Evolutionary conservation across 2,329 filamentous ascomycete genomes (phyloP).

Genomic region (Epicoccum sorghinum): DNA sequence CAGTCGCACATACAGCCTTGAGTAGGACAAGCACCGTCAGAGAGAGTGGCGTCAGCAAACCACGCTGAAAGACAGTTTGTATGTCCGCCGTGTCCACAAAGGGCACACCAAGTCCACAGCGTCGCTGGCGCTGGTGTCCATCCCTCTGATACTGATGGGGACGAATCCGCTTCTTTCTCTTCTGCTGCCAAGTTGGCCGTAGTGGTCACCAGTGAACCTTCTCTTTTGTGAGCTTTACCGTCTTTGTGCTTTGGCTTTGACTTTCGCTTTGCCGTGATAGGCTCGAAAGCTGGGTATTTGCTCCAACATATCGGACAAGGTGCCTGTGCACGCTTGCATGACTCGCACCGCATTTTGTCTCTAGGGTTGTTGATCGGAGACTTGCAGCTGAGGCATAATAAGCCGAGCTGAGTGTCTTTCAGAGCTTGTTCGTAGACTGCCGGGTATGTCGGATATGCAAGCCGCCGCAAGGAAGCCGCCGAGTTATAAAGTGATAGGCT

Average conservation of each 20-base stretch:
- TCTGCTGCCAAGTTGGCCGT: slow-evolving; percentile 9
- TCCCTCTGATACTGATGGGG: slow-evolving; percentile 29
- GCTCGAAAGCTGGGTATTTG: slow-evolving; percentile 51
- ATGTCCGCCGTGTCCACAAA: slow-evolving; percentile 67
- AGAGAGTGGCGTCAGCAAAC: slow-evolving; percentile 55
- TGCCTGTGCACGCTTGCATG: slow-evolving; percentile 53
- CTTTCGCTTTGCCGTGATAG: slow-evolving; percentile 38
- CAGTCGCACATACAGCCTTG: slow-evolving; percentile 67
- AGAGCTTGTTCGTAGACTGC: slow-evolving; percentile 63
- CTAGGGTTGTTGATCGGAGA: slow-evolving; percentile 60
- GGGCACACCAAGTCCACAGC: slow-evolving; percentile 64
- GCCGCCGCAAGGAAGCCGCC: slow-evolving; percentile 62
- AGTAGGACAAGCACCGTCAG: slow-evolving; percentile 63
- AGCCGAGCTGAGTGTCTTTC: slow-evolving; percentile 60
- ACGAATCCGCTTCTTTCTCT: slow-evolving; percentile 25
- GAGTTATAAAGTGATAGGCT: slow-evolving; percentile 55
- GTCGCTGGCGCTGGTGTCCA: slow-evolving; percentile 36
- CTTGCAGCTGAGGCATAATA: slow-evolving; percentile 63
- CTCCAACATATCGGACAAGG: slow-evolving; percentile 54
- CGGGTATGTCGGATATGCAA: slow-evolving; percentile 61
- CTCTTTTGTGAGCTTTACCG: slow-evolving; percentile 32
- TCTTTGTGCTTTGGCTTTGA: slow-evolving; percentile 19
- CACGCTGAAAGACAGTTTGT: slow-evolving; percentile 62
- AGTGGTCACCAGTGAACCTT: slow-evolving; percentile 35
- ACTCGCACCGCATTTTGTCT: slow-evolving; percentile 59